These are phyloP conservation scores for Trichodelitschia bisporula DNA, from an alignment of 495 filamentous ascomycete species.

Conservation along the genomic window DNA sequence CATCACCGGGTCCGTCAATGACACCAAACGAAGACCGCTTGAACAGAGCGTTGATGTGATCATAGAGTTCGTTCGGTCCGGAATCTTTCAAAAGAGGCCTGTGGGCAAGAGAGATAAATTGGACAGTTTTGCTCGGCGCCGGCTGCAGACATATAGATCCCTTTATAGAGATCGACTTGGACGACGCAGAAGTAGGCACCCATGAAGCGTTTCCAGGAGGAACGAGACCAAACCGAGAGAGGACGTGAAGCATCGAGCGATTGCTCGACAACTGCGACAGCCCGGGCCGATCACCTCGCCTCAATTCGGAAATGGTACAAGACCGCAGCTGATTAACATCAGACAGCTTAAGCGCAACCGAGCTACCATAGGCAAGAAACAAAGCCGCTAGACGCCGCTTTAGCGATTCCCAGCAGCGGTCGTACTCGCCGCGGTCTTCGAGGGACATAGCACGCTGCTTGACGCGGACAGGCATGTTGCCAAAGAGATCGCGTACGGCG, in stretches of 20 bases:
- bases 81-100: constrained; percentile 17
- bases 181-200: constrained; percentile 41
- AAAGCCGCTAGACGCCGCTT: too few relatives aligned
- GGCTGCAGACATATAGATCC: constrained; percentile 49
- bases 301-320: too few relatives aligned
- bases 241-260: constrained; percentile 26
- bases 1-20: constrained; percentile 24
- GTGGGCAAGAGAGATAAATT: constrained; percentile 60
- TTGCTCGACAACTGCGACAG: too few relatives aligned
- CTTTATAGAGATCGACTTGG: constrained; percentile 28
- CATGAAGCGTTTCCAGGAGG: too few relatives aligned
- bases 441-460: constrained; percentile 39
- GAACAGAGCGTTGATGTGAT: constrained; percentile 60
- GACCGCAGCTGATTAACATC: too few relatives aligned
- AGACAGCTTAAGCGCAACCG: too few relatives aligned
- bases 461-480: constrained; percentile 88
- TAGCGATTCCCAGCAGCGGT: constrained; percentile 47
- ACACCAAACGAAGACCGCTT: constrained; percentile 52
- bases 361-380: too few relatives aligned
- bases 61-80: constrained; percentile 42
- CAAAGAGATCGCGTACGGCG: constrained; percentile 68
- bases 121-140: constrained; percentile 39
- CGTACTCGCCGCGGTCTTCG: constrained; percentile 26
- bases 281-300: too few relatives aligned
- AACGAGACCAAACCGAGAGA: too few relatives aligned